Percentiles rank a stretch among this genome's conserved stretches.
Conservation (phyloP, 83 land plant genomes). For the Picea engelmannii region DNA sequence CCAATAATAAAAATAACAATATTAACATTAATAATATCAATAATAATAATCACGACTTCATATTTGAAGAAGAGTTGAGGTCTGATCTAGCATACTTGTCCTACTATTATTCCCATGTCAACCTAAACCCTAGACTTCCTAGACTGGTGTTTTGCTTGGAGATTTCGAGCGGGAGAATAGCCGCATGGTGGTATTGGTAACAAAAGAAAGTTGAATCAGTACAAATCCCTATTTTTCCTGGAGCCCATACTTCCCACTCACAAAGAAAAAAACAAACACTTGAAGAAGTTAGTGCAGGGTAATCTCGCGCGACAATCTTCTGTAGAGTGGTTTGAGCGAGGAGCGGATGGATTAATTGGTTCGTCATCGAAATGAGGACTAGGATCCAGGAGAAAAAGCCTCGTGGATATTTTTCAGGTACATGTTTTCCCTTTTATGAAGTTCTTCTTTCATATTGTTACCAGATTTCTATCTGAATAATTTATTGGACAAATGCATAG, state of each 20-base stretch:
- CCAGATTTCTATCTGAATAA: too few relatives aligned
- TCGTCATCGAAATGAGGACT: conserved; percentile 32
- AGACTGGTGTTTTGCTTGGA: too few relatives aligned
- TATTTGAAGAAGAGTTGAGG: too few relatives aligned
- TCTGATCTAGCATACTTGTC: too few relatives aligned
- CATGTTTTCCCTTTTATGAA: conserved; percentile 30
- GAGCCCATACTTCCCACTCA: conserved; percentile 18
- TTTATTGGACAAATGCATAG: too few relatives aligned
- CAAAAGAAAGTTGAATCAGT: conserved; percentile 39
- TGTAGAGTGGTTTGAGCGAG: conserved; percentile 19
- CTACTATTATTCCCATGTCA: too few relatives aligned
- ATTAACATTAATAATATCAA: too few relatives aligned
- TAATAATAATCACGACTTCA: too few relatives aligned
- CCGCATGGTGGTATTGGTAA: conserved; percentile 39
- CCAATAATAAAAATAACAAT: background rate
- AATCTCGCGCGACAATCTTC: background rate
- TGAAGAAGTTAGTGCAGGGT: background rate
- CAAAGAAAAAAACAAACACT: conserved; percentile 27
- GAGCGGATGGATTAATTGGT: conserved; percentile 16
- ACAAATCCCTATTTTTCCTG: conserved; percentile 54
- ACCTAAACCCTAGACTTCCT: too few relatives aligned
- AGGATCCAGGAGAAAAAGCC: too few relatives aligned
- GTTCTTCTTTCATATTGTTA: too few relatives aligned
- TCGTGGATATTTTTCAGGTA: too few relatives aligned
- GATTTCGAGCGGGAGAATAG: conserved; percentile 3